Evolutionary conservation across 768 basidiomycete species (phyloP), one percentile per base, ranked within the genome.

Genomic region (Phlebiopsis flavidoalba): DNA sequence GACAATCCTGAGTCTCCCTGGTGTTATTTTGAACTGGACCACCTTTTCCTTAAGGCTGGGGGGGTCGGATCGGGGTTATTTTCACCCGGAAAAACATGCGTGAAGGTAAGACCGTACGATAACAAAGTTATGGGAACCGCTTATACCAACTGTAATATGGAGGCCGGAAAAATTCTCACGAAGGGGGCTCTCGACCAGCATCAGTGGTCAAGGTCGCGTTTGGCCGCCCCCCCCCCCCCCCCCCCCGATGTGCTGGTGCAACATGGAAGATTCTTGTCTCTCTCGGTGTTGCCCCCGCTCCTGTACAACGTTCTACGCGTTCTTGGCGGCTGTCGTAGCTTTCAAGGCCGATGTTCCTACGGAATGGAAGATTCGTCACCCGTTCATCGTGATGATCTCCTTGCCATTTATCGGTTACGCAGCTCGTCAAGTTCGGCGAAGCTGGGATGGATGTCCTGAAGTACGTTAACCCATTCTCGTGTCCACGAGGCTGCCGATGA

Each of bases 191-290:
- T 98, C 60, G 96, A n/a, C n/a, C 96, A 33, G 94, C 90, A 2
- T 98, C 95, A 8, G 85, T 84, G 4, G 96, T 98, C 71, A 98
- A 98, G 75, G 86, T 98, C 55, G 92, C 92, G 19, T n/a, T n/a
- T n/a, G 96, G 88, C n/a, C 83, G 92, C n/a, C n/a, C n/a, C n/a
- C n/a, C n/a, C n/a, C n/a, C n/a, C n/a, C n/a, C n/a, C n/a, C n/a
- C n/a, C n/a, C n/a, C n/a, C n/a, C 45, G 96, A 98, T 67, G 96
- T 98, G n/a, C 78, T 98, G 17, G 95, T n/a, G n/a, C 93, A 0
- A 95, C 95, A 5, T 98, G 96, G 96, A 98, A 98, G 72, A 86
- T 98, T 36, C 81, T 98, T 33, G 93, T 98, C 58, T 95, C 93
- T 3, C 77, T 98, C 58, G 96, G 88, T n/a, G 79, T 91, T 45